Base-by-base conservation (phyloP, 352 stramenopile species). In the Pythium aquatile region DNA sequence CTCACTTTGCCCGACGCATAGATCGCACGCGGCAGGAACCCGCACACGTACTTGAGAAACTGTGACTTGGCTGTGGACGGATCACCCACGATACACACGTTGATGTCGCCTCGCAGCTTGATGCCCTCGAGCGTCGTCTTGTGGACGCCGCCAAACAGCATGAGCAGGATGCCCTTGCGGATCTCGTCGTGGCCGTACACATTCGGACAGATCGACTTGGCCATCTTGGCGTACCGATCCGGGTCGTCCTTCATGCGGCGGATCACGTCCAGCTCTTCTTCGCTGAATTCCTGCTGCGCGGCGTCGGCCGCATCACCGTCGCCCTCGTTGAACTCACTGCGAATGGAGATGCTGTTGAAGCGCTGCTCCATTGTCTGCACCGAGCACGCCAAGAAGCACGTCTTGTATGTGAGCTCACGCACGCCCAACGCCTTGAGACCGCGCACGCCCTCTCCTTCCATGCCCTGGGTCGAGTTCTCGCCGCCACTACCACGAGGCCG, bases 1-100 rank as follows among this genome's bases (percentile, higher is more conserved):
- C 88, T 98, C 26, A 98, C 98, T 79, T 99, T 99, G 42, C 98
- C 98, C 10, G 97, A 99, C 14, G 97, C 99, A 73, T 99, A 99
- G 26, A 99, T 98, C 26, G 94, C 96, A 10, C 97, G 85, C 20
- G 97, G 97, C 33, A 99, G 66, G 71, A 96, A 91, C 3, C 78
- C 74, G 26, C 84, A 84, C 29, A 99, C 98, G 77, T 99, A 98
- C 76, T 99, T 99, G 53, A 99, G 79, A 42, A 99, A 90, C 80
- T 99, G 98, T 17, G 94, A 99, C 76, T 99, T 99, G 54, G 98
- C 98, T 9, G 99, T 98, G 69, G 93, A 97, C 24, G 96, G 96
- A 61, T 98, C 93, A 11, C 98, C 98, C 70, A 99, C 98, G 46
- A 99, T 96, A 69, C 93, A 99, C 57, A 99, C 96, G 74, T 99